phyloP scores from a whole-genome alignment of 768 basidiomycete species.

The Serendipita sp. region DNA sequence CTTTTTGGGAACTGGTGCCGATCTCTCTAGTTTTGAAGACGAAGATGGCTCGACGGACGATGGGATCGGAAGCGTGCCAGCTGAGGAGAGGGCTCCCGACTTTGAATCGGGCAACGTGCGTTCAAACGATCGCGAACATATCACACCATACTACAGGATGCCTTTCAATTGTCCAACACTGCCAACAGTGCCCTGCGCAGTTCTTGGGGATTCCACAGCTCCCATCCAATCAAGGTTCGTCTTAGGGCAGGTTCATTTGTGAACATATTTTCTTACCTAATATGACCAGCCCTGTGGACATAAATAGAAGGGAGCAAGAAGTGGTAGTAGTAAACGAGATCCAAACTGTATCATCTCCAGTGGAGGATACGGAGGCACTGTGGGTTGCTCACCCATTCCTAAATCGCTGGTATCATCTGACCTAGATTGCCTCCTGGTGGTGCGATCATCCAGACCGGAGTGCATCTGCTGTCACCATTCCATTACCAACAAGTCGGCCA shows the following conservation, averaged over 20 bases:
- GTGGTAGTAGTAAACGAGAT: no score
- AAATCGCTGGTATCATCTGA: no score
- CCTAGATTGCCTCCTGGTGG: no score
- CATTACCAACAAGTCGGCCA: not conserved
- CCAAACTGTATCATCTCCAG: no score
- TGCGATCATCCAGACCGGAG: not conserved
- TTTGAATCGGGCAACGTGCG: not conserved
- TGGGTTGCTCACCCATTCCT: no score
- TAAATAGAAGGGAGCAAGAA: no score
- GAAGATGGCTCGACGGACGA: not conserved
- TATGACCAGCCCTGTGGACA: no score
- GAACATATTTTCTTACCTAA: no score
- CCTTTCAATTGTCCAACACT: not conserved
- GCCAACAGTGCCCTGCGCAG: not conserved
- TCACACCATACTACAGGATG: not conserved
- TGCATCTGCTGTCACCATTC: not conserved
- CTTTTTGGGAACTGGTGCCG: not conserved
- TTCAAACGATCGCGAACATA: not conserved
- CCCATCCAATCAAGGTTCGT: not conserved
- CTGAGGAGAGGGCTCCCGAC: not conserved
- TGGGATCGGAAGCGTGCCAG: not conserved
- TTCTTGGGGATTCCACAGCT: not conserved
- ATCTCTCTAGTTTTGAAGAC: slow-evolving; percentile 2
- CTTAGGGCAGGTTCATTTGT: no score
- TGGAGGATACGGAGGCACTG: no score